phyloP scores from a whole-genome alignment of 371 early-diverging fungal species.

The Syncephalastrum monosporum region DNA sequence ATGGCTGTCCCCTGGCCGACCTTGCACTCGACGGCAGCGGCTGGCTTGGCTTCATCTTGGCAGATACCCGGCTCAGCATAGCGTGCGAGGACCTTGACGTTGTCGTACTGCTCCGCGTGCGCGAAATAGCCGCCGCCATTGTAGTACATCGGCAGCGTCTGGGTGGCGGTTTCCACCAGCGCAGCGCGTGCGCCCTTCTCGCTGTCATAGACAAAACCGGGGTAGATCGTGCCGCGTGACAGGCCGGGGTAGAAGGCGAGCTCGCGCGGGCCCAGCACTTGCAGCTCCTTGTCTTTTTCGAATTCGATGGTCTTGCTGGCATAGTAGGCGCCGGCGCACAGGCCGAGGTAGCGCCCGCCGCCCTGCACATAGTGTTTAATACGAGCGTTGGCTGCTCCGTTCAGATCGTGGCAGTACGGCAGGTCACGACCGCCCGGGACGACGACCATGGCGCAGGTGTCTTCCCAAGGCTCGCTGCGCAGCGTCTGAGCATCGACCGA shows the following conservation, averaged over 20 bases:
- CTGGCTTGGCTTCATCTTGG: slow-evolving; percentile 28
- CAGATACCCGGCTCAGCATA: slow-evolving; percentile 46
- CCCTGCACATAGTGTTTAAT: slow-evolving; percentile 70
- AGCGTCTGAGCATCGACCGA: slow-evolving; percentile 74
- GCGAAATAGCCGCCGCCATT: slow-evolving; percentile 83
- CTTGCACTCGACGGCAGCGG: slow-evolving; percentile 54
- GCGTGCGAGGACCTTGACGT: slow-evolving; percentile 58
- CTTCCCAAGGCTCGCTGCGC: slow-evolving; percentile 83
- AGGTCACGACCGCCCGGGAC: slow-evolving; percentile 91
- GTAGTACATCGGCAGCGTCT: slow-evolving; percentile 52
- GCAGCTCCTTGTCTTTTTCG: slow-evolving; percentile 62
- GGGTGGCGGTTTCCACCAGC: slow-evolving; percentile 29
- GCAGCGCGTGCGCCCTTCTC: slow-evolving; percentile 76
- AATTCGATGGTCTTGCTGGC: slow-evolving; percentile 72
- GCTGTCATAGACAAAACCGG: slow-evolving; percentile 79
- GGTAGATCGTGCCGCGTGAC: slow-evolving; percentile 73
- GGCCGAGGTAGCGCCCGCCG: slow-evolving; percentile 89
- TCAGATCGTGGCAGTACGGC: slow-evolving; percentile 73
- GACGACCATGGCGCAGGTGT: slow-evolving; percentile 76
- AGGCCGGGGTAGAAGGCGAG: slow-evolving; percentile 73
- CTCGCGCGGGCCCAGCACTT: slow-evolving; percentile 74
- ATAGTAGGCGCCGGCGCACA: slow-evolving; percentile 95
- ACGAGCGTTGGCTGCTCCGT: slow-evolving; percentile 54
- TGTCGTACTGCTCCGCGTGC: slow-evolving; percentile 40
- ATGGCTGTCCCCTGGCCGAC: slow-evolving; percentile 69